Conservation (phyloP, 2,329 filamentous ascomycete species). For the Botrytis hyacinthi region DNA sequence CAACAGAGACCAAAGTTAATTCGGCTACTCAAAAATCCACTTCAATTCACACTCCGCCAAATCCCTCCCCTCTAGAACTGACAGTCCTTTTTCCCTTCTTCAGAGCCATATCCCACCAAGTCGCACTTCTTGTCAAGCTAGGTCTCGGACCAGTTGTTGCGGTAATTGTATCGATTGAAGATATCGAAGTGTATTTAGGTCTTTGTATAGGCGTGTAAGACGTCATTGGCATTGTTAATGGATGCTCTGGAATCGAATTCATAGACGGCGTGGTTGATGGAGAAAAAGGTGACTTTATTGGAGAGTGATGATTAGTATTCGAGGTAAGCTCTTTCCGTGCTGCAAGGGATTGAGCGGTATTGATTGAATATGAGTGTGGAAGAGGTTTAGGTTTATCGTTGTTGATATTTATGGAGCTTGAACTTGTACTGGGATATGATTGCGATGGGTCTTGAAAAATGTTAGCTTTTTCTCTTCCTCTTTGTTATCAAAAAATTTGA, state of each 20-base stretch:
- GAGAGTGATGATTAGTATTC: not conserved
- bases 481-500: too few relatives aligned
- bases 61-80: not conserved
- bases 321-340: conserved; percentile 4
- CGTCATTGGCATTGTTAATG: not conserved
- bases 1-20: not conserved
- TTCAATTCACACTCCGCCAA: not conserved
- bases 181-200: conserved; percentile 1
- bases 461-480: not conserved
- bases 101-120: conserved; percentile 1
- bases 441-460: not conserved
- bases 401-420: not conserved
- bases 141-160: not conserved
- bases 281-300: not conserved
- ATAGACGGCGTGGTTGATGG: not conserved
- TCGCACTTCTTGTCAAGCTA: conserved; percentile 6
- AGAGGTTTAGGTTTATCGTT: conserved; percentile 2
- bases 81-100: conserved; percentile 6
- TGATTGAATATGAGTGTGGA: conserved; percentile 4
- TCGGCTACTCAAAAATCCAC: not conserved
- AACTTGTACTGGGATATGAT: not conserved
- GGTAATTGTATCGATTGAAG: conserved; percentile 4
- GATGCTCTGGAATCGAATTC: conserved; percentile 11
- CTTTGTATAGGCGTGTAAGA: not conserved
- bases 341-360: conserved; percentile 8